A percentile compares a stretch with the other conserved stretches of the same genome.
Evolutionary conservation across 306 rosid genomes (phyloP).

Genomic region (Sicyos baderoa): DNA sequence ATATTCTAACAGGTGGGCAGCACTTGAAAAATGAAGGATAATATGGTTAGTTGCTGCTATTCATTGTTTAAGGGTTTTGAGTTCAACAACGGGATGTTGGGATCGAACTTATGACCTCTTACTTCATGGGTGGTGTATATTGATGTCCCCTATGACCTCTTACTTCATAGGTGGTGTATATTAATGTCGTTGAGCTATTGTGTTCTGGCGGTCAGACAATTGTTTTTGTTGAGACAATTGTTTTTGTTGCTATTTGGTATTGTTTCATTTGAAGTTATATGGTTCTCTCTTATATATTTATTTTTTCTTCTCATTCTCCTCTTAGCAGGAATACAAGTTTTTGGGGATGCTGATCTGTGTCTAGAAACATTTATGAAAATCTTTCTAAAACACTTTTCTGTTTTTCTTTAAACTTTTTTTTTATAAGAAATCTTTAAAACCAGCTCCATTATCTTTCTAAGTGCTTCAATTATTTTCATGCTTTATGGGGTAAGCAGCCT

Average conservation of each 20-base stretch:
- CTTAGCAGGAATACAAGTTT: not conserved
- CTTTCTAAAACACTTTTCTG: not conserved
- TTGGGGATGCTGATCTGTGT: not conserved
- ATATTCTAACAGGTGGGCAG: constrained; percentile 1
- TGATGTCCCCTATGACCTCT: no score
- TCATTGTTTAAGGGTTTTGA: not conserved
- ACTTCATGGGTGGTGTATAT: no score
- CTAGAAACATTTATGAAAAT: not conserved
- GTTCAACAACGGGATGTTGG: no score
- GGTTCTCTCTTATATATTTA: not conserved
- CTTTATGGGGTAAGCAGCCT: not conserved
- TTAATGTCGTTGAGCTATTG: no score
- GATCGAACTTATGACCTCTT: no score
- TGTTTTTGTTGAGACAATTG: not conserved
- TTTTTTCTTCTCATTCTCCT: not conserved
- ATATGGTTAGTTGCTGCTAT: not conserved
- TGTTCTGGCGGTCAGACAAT: not conserved
- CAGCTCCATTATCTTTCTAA: not conserved
- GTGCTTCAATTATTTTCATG: not conserved
- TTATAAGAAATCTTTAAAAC: not conserved
- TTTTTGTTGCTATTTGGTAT: not conserved
- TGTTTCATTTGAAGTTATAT: not conserved
- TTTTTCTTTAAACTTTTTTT: not conserved
- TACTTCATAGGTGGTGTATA: no score
- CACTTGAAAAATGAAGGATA: not conserved